Evolutionary conservation across 73 alveolate genomes (phyloP).

Genomic region (Symbiodinium pilosum): DNA sequence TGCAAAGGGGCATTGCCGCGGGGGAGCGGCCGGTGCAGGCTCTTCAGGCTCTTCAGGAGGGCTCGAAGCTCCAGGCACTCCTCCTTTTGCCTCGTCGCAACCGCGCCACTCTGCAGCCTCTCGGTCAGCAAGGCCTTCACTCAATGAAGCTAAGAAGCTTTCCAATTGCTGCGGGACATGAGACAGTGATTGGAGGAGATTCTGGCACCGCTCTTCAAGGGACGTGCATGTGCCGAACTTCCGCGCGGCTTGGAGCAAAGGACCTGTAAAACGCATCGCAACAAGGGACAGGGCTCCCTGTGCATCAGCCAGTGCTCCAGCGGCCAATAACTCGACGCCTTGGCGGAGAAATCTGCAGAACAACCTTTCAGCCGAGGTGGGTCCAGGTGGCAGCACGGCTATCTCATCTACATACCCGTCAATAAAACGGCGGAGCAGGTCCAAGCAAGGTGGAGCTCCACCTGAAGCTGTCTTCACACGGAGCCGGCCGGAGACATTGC

Average conservation of each 20-base stretch:
- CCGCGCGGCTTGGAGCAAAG: background rate
- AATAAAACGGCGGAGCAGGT: background rate
- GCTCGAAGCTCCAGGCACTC: background rate
- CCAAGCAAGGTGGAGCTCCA: background rate
- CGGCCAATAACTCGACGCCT: background rate
- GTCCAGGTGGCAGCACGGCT: background rate
- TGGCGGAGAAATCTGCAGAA: background rate
- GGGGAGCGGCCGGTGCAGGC: background rate
- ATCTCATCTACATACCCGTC: background rate
- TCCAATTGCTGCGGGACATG: background rate
- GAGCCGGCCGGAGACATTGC: background rate
- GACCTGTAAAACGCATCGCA: background rate
- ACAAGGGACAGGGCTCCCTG: background rate
- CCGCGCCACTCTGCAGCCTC: slow-evolving; percentile 13
- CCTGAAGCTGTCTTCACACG: background rate
- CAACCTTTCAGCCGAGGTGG: background rate
- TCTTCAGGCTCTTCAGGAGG: background rate
- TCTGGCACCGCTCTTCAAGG: background rate
- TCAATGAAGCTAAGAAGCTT: background rate
- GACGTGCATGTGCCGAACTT: background rate
- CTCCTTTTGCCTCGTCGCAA: background rate
- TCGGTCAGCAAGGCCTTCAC: background rate
- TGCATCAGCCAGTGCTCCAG: background rate
- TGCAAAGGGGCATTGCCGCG: slow-evolving; percentile 5
- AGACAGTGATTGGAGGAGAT: background rate